These are phyloP conservation scores for Jaminaea rosea DNA, from an alignment of 1,284 basidiomycete species.

Conservation along the genomic window DNA sequence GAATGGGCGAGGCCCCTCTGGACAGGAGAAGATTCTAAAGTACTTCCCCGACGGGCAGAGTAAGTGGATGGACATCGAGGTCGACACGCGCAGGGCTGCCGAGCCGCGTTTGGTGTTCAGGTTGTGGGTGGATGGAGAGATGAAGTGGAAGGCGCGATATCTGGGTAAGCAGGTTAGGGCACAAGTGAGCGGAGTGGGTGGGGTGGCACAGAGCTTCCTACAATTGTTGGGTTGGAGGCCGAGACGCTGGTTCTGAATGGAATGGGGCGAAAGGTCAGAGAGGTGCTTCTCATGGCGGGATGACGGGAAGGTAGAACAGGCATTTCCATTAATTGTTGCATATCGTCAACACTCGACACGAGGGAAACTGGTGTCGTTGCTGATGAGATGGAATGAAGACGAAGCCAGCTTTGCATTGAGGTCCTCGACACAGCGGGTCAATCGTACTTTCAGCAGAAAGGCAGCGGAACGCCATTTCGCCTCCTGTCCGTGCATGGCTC, in stretches of 20 bases:
- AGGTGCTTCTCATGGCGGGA: no score
- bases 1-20: conserved; percentile 50
- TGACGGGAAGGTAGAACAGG: no score
- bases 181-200: conserved; percentile 36
- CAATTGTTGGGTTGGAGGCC: conserved; percentile 41
- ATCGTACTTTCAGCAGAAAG: no score
- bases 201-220: conserved; percentile 38
- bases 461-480: no score
- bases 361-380: no score
- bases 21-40: conserved; percentile 59
- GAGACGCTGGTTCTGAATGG: conserved; percentile 24
- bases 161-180: conserved; percentile 37
- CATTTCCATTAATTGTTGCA: no score
- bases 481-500: no score
- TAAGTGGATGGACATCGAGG: conserved; percentile 59
- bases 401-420: no score
- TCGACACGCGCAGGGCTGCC: conserved; percentile 59
- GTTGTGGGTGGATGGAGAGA: conserved; percentile 59
- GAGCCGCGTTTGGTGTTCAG: conserved; percentile 52
- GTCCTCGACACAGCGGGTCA: no score
- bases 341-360: no score
- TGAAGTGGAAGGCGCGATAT: conserved; percentile 54
- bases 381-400: no score
- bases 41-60: conserved; percentile 49
- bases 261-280: no score